These are phyloP conservation scores for Podospora australis DNA, from an alignment of 495 filamentous ascomycete genomes.

Conservation along the genomic window DNA sequence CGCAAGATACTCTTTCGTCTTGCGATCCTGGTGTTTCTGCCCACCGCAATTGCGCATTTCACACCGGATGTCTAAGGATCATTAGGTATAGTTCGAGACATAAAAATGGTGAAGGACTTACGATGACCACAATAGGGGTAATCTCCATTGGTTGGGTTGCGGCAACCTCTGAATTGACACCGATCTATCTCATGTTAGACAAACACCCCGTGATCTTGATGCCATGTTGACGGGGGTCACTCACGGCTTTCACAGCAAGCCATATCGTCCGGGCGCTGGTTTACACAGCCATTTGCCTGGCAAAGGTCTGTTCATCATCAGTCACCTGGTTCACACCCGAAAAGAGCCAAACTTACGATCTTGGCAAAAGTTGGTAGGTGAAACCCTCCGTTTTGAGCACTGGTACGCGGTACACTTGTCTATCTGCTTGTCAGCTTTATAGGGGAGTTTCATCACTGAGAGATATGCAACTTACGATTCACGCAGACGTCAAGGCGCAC, in stretches of 20 bases:
- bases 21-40: slow-evolving; percentile 9
- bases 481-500: slow-evolving; percentile 20
- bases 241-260: slow-evolving; percentile 22
- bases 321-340: neutral
- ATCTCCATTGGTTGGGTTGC: slow-evolving; percentile 13
- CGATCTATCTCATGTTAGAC: no score
- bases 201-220: no score
- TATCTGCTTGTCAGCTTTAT: slow-evolving; percentile 4
- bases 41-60: slow-evolving; percentile 14
- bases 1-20: slow-evolving; percentile 18
- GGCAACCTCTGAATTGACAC: slow-evolving; percentile 18
- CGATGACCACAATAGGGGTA: slow-evolving; percentile 22
- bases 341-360: slow-evolving; percentile 10
- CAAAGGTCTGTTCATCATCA: slow-evolving; percentile 14
- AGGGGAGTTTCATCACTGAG: neutral
- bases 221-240: no score
- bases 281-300: slow-evolving; percentile 19
- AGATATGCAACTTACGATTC: slow-evolving; percentile 15
- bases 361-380: slow-evolving; percentile 10
- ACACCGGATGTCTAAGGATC: slow-evolving; percentile 16
- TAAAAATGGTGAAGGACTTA: neutral
- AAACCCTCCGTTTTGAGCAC: slow-evolving; percentile 11
- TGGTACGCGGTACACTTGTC: slow-evolving; percentile 22
- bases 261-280: slow-evolving; percentile 13
- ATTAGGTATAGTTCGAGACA: neutral